phyloP scores from a whole-genome alignment of 176 grass and related monocot species.

The Paspalum vaginatum region DNA sequence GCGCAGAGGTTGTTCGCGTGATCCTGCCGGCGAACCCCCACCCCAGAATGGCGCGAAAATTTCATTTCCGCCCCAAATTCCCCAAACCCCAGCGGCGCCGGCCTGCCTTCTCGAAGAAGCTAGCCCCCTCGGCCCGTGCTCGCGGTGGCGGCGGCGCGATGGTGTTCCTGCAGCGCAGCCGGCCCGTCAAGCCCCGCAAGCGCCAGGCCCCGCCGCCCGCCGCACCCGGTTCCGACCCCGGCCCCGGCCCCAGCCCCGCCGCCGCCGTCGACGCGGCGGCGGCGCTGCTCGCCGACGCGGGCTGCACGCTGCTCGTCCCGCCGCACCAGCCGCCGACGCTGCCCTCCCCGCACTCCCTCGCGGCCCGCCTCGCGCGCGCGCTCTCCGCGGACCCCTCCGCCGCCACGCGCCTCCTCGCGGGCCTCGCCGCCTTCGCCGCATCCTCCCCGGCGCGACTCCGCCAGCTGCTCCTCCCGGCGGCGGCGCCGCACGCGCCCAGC shows the following conservation, averaged over 20 bases:
- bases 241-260: neutral
- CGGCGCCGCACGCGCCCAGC: conserved; percentile 45
- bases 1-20: no score
- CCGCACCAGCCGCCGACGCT: conserved; percentile 47
- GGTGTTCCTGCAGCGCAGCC: conserved; percentile 84
- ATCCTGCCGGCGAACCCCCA: neutral
- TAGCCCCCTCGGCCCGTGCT: conserved; percentile 13
- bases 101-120: conserved; percentile 33
- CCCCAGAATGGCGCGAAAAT: conserved; percentile 37
- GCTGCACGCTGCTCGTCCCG: conserved; percentile 76
- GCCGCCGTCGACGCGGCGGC: conserved; percentile 52
- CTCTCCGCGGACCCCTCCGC: conserved; percentile 41
- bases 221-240: neutral
- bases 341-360: conserved; percentile 45
- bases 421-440: conserved; percentile 52
- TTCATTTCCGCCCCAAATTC: conserved; percentile 26
- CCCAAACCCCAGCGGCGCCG: neutral
- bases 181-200: conserved; percentile 54
- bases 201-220: conserved; percentile 44
- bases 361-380: conserved; percentile 51
- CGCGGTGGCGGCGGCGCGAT: conserved; percentile 37
- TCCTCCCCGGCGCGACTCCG: conserved; percentile 50
- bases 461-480: conserved; percentile 56
- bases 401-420: conserved; percentile 52
- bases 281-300: conserved; percentile 75